Conservation (phyloP, 768 basidiomycete genomes). For the Aureoboletus auriporus region DNA sequence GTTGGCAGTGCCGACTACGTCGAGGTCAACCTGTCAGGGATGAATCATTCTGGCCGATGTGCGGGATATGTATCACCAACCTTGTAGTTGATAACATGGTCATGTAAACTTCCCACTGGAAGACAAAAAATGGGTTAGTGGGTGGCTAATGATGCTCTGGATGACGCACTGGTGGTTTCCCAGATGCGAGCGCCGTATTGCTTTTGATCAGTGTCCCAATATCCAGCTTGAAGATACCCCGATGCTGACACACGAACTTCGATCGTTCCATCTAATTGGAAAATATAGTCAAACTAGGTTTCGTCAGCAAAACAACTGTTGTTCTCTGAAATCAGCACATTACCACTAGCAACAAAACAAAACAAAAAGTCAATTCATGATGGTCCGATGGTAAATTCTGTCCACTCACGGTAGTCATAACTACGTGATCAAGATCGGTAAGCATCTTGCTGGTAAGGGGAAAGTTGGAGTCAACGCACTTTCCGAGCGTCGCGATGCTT, state of each 20-base stretch:
- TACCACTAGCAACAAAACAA: slow-evolving; percentile 28
- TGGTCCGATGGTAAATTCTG: neutral
- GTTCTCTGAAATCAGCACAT: neutral
- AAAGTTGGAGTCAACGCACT: slow-evolving; percentile 37
- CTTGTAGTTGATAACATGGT: slow-evolving; percentile 65
- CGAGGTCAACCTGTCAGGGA: slow-evolving; percentile 52
- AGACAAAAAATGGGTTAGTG: neutral
- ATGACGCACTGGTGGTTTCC: slow-evolving; percentile 47
- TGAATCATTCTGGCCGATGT: neutral
- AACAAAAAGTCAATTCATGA: neutral
- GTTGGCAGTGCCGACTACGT: slow-evolving; percentile 57
- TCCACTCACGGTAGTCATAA: slow-evolving; percentile 50
- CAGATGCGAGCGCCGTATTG: slow-evolving; percentile 54
- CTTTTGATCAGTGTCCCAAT: slow-evolving; percentile 47
- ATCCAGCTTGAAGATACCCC: slow-evolving; percentile 65
- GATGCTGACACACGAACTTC: slow-evolving; percentile 67
- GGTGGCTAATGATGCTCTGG: neutral
- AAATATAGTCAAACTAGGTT: slow-evolving; percentile 60
- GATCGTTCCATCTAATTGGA: slow-evolving; percentile 62
- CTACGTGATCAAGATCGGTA: slow-evolving; percentile 25
- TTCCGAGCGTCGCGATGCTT: slow-evolving; percentile 58
- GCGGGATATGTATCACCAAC: slow-evolving; percentile 16
- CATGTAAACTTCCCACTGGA: slow-evolving; percentile 61
- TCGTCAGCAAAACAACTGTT: slow-evolving; percentile 1
- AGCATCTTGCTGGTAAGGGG: neutral